A percentile compares a stretch with the other conserved stretches of the same genome.
These are phyloP conservation scores for Vitis amurensis DNA, from an alignment of 164 flowering plant genomes.

Conservation along the genomic window DNA sequence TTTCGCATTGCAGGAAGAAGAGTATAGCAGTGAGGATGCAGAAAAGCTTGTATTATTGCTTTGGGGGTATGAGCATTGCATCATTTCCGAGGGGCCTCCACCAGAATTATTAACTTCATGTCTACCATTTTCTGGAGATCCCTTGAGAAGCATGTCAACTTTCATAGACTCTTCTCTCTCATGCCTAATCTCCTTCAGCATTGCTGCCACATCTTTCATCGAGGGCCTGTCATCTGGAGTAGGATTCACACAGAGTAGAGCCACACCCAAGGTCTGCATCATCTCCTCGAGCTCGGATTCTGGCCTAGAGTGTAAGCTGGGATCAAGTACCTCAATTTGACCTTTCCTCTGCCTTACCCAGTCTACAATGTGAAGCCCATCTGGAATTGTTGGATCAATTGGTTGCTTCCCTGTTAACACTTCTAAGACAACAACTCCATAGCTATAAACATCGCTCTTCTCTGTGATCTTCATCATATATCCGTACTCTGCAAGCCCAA, in stretches of 20 bases:
- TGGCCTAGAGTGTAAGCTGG: constrained; percentile 36
- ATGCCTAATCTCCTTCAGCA: constrained; percentile 38
- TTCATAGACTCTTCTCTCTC: constrained; percentile 33
- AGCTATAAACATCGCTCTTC: constrained; percentile 79
- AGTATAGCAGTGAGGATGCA: constrained; percentile 26
- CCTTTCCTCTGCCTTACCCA: constrained; percentile 61
- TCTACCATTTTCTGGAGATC: background rate
- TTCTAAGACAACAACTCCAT: constrained; percentile 63
- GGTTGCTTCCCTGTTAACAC: constrained; percentile 75
- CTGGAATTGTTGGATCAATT: constrained; percentile 69
- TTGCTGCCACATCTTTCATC: constrained; percentile 74
- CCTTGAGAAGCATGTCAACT: constrained; percentile 26
- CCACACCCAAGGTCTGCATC: constrained; percentile 71
- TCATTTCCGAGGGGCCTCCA: background rate
- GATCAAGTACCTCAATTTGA: constrained; percentile 50
- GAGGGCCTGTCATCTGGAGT: constrained; percentile 64
- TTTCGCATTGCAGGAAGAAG: constrained; percentile 20
- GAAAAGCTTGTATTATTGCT: constrained; percentile 34
- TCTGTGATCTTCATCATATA: constrained; percentile 63
- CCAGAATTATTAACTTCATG: constrained; percentile 5
- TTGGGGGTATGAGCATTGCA: background rate
- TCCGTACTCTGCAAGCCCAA: constrained; percentile 52
- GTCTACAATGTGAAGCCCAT: constrained; percentile 71
- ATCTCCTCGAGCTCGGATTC: constrained; percentile 60
- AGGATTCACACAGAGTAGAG: constrained; percentile 61